Percentiles rank a stretch among this genome's conserved stretches.
phyloP scores from a whole-genome alignment of 345 rosid genomes.

The Salix arbutifolia region DNA sequence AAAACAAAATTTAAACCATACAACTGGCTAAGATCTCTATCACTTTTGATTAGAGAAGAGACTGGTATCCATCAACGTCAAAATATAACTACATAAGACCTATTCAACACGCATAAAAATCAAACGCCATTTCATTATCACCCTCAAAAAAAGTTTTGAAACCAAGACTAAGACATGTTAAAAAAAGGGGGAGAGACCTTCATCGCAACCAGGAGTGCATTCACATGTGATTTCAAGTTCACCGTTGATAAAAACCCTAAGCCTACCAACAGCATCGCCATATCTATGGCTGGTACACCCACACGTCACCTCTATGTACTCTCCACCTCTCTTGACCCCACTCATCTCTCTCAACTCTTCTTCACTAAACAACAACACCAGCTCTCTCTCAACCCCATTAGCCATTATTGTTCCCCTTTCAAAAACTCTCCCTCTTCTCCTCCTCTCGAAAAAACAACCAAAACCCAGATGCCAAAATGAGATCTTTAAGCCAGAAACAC shows the following conservation, averaged over 20 bases:
- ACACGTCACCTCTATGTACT: slow-evolving; percentile 87
- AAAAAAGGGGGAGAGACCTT: slow-evolving; percentile 52
- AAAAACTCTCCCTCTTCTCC: not conserved
- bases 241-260: slow-evolving; percentile 95
- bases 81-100: slow-evolving; percentile 8
- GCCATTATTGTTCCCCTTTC: slow-evolving; percentile 43
- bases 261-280: slow-evolving; percentile 98
- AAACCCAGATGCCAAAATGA: slow-evolving; percentile 9
- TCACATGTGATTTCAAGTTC: slow-evolving; percentile 93
- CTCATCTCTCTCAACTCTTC: slow-evolving; percentile 87
- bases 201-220: slow-evolving; percentile 97
- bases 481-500: slow-evolving; percentile 11
- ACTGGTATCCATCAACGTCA: slow-evolving; percentile 46
- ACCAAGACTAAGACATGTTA: not conserved
- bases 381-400: slow-evolving; percentile 45
- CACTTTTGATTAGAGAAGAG: slow-evolving; percentile 25
- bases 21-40: slow-evolving; percentile 12
- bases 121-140: slow-evolving; percentile 28
- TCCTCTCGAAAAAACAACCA: not conserved
- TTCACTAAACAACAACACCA: slow-evolving; percentile 54
- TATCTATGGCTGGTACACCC: slow-evolving; percentile 98
- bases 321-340: slow-evolving; percentile 63
- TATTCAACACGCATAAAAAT: slow-evolving; percentile 43
- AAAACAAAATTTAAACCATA: slow-evolving; percentile 14
- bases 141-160: not conserved